A percentile compares a stretch with the other conserved stretches of the same genome.
Conservation (phyloP, 2,329 filamentous ascomycete genomes). For the Paramyrothecium sp. region DNA sequence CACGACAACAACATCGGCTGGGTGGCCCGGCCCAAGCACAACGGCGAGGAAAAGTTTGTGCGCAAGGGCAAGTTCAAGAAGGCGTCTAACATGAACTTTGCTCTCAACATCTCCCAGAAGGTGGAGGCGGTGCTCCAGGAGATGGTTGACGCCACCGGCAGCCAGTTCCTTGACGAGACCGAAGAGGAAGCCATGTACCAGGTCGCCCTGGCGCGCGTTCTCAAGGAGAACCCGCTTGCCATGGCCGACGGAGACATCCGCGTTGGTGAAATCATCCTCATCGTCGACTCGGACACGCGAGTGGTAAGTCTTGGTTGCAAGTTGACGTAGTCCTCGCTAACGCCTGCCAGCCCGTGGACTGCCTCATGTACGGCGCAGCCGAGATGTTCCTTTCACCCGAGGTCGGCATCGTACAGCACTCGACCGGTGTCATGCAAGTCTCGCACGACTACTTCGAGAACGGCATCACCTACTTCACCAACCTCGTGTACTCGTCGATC, state of each 20-base stretch:
- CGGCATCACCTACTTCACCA: constrained; percentile 73
- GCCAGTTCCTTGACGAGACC: constrained; percentile 16
- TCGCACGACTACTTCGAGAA: constrained; percentile 72
- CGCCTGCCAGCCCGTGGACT: constrained; percentile 53
- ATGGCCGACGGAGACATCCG: constrained; percentile 62
- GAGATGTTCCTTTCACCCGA: constrained; percentile 71
- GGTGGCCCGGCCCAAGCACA: constrained; percentile 45
- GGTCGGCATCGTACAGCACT: constrained; percentile 70
- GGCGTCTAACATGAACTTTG: constrained; percentile 76
- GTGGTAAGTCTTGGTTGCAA: constrained; percentile 32
- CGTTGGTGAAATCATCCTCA: constrained; percentile 62
- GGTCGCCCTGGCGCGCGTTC: constrained; percentile 44
- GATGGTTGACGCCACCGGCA: constrained; percentile 17
- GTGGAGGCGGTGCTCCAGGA: constrained; percentile 58
- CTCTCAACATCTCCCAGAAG: constrained; percentile 57
- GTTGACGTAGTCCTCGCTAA: neutral
- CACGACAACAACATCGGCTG: constrained; percentile 57
- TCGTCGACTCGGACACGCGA: constrained; percentile 68
- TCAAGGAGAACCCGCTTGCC: constrained; percentile 43
- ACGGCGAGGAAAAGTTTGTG: constrained; percentile 46
- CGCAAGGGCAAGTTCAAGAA: constrained; percentile 69
- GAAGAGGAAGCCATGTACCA: constrained; percentile 47
- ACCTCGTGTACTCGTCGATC: constrained; percentile 74
- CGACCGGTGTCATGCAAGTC: constrained; percentile 76
- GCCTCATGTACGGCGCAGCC: constrained; percentile 65